A percentile compares a stretch with the other conserved stretches of the same genome.
Conservation (phyloP, 441 rosid species). For the Adansonia gregorii region DNA sequence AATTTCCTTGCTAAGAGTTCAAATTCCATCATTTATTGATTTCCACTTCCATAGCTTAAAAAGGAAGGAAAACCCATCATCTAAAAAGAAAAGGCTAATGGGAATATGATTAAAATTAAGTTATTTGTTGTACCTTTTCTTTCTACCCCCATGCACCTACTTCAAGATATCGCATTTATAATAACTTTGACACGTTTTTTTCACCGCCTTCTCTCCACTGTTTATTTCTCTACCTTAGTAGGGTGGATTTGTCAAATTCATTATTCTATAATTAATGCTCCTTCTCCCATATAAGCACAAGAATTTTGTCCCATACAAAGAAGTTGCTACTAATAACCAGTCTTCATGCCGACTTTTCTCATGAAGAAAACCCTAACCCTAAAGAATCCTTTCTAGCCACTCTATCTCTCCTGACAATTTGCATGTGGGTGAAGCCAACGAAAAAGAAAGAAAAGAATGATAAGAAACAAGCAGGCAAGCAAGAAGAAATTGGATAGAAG, state of each 20-base stretch:
- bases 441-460: neutral
- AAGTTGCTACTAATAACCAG: neutral
- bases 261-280: neutral
- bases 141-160: neutral
- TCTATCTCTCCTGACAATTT: neutral
- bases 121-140: neutral
- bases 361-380: slow-evolving; percentile 25
- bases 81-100: neutral
- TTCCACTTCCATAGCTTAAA: neutral
- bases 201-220: neutral
- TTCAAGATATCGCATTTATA: neutral
- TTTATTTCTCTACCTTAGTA: neutral
- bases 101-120: slow-evolving; percentile 1
- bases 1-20: neutral
- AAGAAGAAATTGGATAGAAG: slow-evolving; percentile 15
- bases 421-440: neutral
- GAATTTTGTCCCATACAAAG: neutral
- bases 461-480: neutral
- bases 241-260: neutral
- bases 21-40: neutral
- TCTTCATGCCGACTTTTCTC: neutral
- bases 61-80: neutral
- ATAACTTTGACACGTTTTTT: neutral
- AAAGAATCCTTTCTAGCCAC: neutral
- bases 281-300: neutral